Conservation (phyloP, 1,139 yeast genomes). For the Saccharomyces hybrid region DNA sequence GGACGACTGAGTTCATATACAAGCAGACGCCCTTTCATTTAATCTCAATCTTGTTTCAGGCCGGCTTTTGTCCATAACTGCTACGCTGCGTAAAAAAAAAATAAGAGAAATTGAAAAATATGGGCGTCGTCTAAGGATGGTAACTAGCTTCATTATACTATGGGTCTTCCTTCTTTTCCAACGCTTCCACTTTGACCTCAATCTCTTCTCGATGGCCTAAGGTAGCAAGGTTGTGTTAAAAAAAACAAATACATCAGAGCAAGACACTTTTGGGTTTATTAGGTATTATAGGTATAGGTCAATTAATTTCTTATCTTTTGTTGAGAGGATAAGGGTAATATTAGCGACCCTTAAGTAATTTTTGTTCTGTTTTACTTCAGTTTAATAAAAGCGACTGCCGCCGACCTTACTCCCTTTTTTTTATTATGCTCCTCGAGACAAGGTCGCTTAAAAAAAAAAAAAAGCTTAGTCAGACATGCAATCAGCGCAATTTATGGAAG, state of each 20-base stretch:
- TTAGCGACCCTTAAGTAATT: not conserved
- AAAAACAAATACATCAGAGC: not conserved
- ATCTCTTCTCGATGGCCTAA: not conserved
- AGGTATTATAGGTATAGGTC: not conserved
- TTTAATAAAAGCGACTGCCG: not conserved
- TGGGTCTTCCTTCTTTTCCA: not conserved
- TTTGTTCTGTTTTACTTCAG: not conserved
- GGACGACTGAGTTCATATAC: not conserved
- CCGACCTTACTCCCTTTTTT: not conserved
- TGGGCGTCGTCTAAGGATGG: not conserved
- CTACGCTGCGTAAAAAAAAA: not conserved
- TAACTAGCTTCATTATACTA: not conserved
- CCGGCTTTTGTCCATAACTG: not conserved
- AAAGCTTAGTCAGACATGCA: not conserved
- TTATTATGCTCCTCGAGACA: not conserved
- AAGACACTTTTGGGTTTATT: not conserved
- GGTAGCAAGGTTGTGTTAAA: not conserved
- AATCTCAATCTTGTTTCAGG: not conserved
- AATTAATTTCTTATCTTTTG: not conserved
- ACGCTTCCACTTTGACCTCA: not conserved
- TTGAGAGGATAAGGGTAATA: not conserved
- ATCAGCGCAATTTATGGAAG: not conserved
- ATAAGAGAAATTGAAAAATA: not conserved
- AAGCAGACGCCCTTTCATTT: not conserved
- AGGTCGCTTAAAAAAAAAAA: not conserved